phyloP scores from a whole-genome alignment of 768 basidiomycete genomes.

The Suillus weaverae region DNA sequence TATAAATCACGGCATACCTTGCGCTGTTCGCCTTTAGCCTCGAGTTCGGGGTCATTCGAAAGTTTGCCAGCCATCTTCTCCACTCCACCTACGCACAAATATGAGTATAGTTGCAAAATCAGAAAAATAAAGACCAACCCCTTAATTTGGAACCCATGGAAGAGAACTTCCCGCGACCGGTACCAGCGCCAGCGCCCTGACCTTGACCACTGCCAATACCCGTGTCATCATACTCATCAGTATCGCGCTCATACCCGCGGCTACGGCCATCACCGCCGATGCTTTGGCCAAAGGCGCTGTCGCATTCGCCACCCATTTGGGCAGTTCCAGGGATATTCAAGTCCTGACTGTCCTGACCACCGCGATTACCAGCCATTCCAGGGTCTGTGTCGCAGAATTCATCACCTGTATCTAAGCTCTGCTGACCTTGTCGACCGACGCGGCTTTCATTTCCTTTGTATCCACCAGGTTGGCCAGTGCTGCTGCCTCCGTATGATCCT shows the following conservation, averaged over 20 bases:
- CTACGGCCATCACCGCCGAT: not conserved
- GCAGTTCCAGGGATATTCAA: slow-evolving; percentile 4
- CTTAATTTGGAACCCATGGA: slow-evolving; percentile 4
- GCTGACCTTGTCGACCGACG: not conserved
- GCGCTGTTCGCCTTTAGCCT: slow-evolving; percentile 8
- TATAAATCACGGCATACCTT: slow-evolving; percentile 5
- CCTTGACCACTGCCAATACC: not conserved
- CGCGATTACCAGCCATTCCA: slow-evolving; percentile 9
- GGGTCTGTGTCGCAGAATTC: slow-evolving; percentile 7
- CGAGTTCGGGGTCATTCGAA: not conserved
- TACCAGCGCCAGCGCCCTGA: not conserved
- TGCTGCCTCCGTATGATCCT: slow-evolving; percentile 8
- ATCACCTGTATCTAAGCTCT: not conserved
- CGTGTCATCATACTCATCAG: slow-evolving; percentile 13
- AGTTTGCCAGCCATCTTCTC: slow-evolving; percentile 14
- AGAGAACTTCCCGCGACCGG: not conserved
- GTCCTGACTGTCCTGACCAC: not conserved
- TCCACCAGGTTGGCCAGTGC: slow-evolving; percentile 13
- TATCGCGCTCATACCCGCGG: slow-evolving; percentile 14
- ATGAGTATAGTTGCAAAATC: not conserved
- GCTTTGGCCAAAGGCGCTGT: not conserved
- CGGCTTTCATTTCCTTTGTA: slow-evolving; percentile 1
- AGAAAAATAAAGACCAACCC: slow-evolving; percentile 2
- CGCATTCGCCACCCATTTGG: slow-evolving; percentile 3
- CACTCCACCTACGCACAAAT: not conserved